These are phyloP conservation scores for Ramaria sp. DNA, from an alignment of 768 basidiomycete species.

Conservation along the genomic window DNA sequence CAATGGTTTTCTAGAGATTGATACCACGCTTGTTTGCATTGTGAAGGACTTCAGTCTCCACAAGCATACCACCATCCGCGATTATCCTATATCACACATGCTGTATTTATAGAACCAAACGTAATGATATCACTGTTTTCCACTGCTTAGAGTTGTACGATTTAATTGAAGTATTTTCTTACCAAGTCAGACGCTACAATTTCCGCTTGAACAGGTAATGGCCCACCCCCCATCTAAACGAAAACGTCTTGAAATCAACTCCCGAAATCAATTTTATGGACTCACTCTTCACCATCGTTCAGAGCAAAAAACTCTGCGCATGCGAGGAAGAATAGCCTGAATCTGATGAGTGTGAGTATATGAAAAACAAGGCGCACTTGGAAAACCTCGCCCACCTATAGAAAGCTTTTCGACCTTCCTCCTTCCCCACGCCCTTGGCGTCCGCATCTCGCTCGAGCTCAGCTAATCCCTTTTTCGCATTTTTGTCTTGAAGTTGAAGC, in stretches of 20 bases:
- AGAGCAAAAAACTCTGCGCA: slow-evolving; percentile 59
- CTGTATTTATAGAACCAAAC: no score
- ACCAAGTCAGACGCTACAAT: slow-evolving; percentile 6
- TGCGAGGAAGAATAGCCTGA: slow-evolving; percentile 63
- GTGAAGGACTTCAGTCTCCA: neutral
- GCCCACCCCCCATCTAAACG: slow-evolving; percentile 43
- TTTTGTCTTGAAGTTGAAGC: slow-evolving; percentile 47
- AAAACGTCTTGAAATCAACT: slow-evolving; percentile 6
- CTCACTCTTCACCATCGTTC: slow-evolving; percentile 53
- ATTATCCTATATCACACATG: no score
- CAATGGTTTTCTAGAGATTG: neutral
- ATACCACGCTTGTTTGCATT: neutral
- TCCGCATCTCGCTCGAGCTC: slow-evolving; percentile 39
- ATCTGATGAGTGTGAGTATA: slow-evolving; percentile 23
- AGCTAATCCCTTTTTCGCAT: slow-evolving; percentile 37
- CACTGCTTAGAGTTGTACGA: neutral
- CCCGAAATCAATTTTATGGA: slow-evolving; percentile 16
- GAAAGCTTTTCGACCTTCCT: slow-evolving; percentile 51
- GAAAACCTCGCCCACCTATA: slow-evolving; percentile 28
- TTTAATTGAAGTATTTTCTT: neutral
- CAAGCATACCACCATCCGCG: neutral
- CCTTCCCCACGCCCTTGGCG: slow-evolving; percentile 31
- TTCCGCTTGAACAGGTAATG: slow-evolving; percentile 43
- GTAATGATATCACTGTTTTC: no score
- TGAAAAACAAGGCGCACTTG: neutral